These are phyloP conservation scores for Luffa acutangula DNA, from an alignment of 306 rosid species.

Conservation along the genomic window DNA sequence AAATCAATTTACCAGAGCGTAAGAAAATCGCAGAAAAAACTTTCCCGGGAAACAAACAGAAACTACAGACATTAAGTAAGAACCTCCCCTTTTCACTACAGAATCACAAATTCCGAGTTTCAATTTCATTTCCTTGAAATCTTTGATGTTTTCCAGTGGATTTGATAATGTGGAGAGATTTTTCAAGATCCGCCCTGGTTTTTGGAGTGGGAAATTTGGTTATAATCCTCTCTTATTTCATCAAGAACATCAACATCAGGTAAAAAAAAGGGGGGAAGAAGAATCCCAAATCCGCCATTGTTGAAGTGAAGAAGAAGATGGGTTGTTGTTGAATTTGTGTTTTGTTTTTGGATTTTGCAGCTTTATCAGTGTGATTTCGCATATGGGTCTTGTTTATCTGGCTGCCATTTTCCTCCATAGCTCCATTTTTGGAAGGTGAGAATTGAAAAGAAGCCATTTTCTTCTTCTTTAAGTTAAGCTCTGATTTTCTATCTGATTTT, in stretches of 20 bases:
- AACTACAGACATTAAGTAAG: neutral
- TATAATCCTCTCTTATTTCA: slow-evolving; percentile 58
- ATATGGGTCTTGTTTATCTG: slow-evolving; percentile 65
- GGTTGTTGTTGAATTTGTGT: slow-evolving; percentile 12
- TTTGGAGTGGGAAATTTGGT: slow-evolving; percentile 64
- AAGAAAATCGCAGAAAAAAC: neutral
- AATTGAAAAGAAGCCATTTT: neutral
- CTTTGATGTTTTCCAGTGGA: slow-evolving; percentile 38
- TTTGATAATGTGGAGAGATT: slow-evolving; percentile 83
- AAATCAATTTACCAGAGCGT: slow-evolving; percentile 33
- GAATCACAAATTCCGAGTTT: slow-evolving; percentile 4
- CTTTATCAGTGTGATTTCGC: slow-evolving; percentile 65
- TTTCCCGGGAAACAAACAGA: slow-evolving; percentile 10
- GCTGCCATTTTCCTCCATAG: slow-evolving; percentile 68
- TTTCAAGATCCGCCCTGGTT: slow-evolving; percentile 69
- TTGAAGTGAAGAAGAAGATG: neutral
- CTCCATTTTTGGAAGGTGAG: slow-evolving; percentile 61
- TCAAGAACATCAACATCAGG: slow-evolving; percentile 66
- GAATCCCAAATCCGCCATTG: neutral
- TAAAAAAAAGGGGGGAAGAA: neutral
- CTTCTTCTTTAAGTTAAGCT: neutral
- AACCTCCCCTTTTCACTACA: neutral
- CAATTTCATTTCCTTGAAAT: neutral
- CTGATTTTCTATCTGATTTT: slow-evolving; percentile 2
- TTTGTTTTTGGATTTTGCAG: slow-evolving; percentile 24